These are phyloP conservation scores for Fusarium sp. DNA, from an alignment of 2,329 filamentous ascomycete genomes.

Conservation along the genomic window DNA sequence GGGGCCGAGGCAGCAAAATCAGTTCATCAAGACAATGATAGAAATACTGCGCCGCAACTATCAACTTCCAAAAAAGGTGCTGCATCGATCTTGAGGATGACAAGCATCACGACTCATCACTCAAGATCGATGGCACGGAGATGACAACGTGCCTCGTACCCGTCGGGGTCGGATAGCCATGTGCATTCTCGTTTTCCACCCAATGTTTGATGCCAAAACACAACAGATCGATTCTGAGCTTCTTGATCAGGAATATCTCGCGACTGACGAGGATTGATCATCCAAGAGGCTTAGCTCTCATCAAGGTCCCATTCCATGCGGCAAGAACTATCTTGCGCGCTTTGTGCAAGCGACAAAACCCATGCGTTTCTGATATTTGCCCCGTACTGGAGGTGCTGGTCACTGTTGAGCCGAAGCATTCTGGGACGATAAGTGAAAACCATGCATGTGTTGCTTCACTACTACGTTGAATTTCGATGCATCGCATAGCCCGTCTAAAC, in stretches of 20 bases:
- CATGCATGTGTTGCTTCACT: not conserved
- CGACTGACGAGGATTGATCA: slow-evolving; percentile 6
- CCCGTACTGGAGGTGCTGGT: not conserved
- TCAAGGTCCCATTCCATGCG: slow-evolving; percentile 6
- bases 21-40: slow-evolving; percentile 26
- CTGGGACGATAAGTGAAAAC: not conserved
- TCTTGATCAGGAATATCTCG: slow-evolving; percentile 4
- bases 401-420: not conserved
- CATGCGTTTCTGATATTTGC: slow-evolving; percentile 14
- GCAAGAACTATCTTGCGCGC: slow-evolving; percentile 36
- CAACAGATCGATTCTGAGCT: slow-evolving; percentile 4
- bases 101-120: not conserved
- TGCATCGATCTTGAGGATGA: slow-evolving; percentile 3
- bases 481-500: slow-evolving; percentile 7
- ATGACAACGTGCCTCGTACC: slow-evolving; percentile 14
- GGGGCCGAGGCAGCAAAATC: slow-evolving; percentile 20
- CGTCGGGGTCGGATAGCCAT: not conserved
- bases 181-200: not conserved
- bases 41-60: not conserved
- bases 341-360: slow-evolving; percentile 9
- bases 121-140: slow-evolving; percentile 9
- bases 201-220: not conserved
- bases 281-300: slow-evolving; percentile 6
- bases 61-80: slow-evolving; percentile 17
- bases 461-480: not conserved